Conservation (phyloP, 257 asterid species). For the Sherardia arvensis region DNA sequence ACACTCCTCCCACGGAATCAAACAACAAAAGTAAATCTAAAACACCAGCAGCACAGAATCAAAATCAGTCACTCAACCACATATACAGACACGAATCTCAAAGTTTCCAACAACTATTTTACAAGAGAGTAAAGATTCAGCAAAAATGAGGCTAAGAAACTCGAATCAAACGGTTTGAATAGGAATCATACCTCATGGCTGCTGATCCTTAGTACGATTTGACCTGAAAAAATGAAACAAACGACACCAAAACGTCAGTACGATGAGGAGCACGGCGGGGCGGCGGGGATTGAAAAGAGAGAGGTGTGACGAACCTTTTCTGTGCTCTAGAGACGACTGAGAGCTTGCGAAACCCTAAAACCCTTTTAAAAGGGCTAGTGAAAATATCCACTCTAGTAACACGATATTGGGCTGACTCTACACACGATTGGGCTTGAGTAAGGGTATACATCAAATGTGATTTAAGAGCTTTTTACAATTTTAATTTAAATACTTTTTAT, state of each 20-base stretch:
- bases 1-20: not conserved
- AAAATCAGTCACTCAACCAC: not conserved
- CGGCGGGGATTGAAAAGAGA: too few species aligned
- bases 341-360: not conserved
- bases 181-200: slow-evolving; percentile 15
- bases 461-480: too few species aligned
- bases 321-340: not conserved
- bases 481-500: too few species aligned
- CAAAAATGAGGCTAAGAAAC: not conserved
- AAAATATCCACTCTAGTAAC: not conserved
- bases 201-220: not conserved
- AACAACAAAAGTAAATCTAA: not conserved
- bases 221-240: not conserved
- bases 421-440: too few species aligned
- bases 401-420: not conserved
- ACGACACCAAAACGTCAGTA: not conserved
- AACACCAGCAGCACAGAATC: not conserved
- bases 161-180: not conserved
- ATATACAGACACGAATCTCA: not conserved
- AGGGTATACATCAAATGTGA: too few species aligned
- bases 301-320: not conserved
- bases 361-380: not conserved
- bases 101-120: too few species aligned
- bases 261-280: not conserved
- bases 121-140: too few species aligned